Evolutionary conservation across 106 monocot genomes (phyloP).

Genomic region (Allium sativum): DNA sequence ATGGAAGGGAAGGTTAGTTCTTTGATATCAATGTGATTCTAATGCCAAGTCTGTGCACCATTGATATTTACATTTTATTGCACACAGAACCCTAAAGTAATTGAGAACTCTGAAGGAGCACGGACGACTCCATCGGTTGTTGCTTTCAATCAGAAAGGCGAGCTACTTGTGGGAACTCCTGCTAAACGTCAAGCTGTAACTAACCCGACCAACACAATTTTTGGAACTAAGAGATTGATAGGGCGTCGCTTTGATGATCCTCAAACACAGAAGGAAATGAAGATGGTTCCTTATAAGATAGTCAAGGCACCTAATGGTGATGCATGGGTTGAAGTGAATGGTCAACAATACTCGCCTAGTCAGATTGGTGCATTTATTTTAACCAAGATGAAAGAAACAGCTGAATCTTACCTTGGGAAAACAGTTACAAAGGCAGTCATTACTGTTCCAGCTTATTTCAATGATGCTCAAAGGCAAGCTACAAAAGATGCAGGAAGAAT

Average conservation of each 20-base stretch:
- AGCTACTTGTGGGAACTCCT: slow-evolving; percentile 77
- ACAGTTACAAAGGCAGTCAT: slow-evolving; percentile 63
- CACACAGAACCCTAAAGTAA: slow-evolving; percentile 69
- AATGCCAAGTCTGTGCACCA: too few species aligned
- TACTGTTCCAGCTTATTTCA: slow-evolving; percentile 85
- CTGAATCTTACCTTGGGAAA: slow-evolving; percentile 53
- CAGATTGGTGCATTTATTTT: slow-evolving; percentile 62
- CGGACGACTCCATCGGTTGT: slow-evolving; percentile 77
- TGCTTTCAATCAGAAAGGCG: slow-evolving; percentile 71
- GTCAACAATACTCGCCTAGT: slow-evolving; percentile 55
- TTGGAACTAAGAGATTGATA: slow-evolving; percentile 76
- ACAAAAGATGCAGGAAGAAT: slow-evolving; percentile 82
- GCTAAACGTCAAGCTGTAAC: slow-evolving; percentile 89
- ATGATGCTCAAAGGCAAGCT: slow-evolving; percentile 73
- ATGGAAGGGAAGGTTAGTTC: slow-evolving; percentile 84
- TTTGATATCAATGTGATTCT: not conserved
- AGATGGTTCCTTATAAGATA: slow-evolving; percentile 86
- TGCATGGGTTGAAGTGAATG: slow-evolving; percentile 60
- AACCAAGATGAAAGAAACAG: slow-evolving; percentile 86
- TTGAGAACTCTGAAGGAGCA: slow-evolving; percentile 75
- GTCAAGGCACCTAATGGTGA: slow-evolving; percentile 60
- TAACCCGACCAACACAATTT: slow-evolving; percentile 73
- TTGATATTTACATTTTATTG: not conserved
- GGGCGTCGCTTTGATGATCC: slow-evolving; percentile 79
- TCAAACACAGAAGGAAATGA: slow-evolving; percentile 86